Conservation (phyloP, 768 basidiomycete genomes). For the Tephrocybe sp. region DNA sequence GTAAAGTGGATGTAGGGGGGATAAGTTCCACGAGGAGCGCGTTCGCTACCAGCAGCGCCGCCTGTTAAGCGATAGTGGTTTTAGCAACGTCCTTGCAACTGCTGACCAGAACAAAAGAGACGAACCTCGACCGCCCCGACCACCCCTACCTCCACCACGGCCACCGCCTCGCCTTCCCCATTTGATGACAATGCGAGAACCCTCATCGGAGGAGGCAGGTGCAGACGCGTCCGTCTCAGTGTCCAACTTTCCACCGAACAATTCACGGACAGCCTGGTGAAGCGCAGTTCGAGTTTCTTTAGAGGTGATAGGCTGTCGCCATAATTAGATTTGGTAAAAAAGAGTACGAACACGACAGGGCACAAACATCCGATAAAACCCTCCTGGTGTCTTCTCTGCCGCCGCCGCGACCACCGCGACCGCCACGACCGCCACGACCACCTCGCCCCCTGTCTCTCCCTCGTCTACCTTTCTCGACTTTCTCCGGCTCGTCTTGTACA, state of each 20-base stretch:
- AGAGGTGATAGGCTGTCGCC: slow-evolving; percentile 71
- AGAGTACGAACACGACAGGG: slow-evolving; percentile 17
- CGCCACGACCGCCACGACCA: slow-evolving; percentile 41
- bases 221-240: slow-evolving; percentile 68
- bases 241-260: slow-evolving; percentile 84
- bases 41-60: slow-evolving; percentile 30
- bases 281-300: slow-evolving; percentile 82
- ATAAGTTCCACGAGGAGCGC: slow-evolving; percentile 59
- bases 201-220: slow-evolving; percentile 53
- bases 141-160: slow-evolving; percentile 48
- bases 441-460: slow-evolving; percentile 43
- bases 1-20: slow-evolving; percentile 96
- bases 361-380: slow-evolving; percentile 79
- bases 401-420: slow-evolving; percentile 41
- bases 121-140: slow-evolving; percentile 34
- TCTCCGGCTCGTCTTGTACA: slow-evolving; percentile 23
- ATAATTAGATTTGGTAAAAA: slow-evolving; percentile 14
- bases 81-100: not conserved
- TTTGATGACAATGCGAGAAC: slow-evolving; percentile 77
- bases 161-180: slow-evolving; percentile 62
- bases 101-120: too few relatives aligned
- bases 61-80: not conserved
- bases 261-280: slow-evolving; percentile 76
- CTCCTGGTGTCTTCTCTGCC: slow-evolving; percentile 66
- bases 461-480: slow-evolving; percentile 31